Evolutionary conservation across 495 filamentous ascomycete genomes (phyloP), one percentile per base, ranked within the genome.

Genomic region (Jackrogersella multiformis): DNA sequence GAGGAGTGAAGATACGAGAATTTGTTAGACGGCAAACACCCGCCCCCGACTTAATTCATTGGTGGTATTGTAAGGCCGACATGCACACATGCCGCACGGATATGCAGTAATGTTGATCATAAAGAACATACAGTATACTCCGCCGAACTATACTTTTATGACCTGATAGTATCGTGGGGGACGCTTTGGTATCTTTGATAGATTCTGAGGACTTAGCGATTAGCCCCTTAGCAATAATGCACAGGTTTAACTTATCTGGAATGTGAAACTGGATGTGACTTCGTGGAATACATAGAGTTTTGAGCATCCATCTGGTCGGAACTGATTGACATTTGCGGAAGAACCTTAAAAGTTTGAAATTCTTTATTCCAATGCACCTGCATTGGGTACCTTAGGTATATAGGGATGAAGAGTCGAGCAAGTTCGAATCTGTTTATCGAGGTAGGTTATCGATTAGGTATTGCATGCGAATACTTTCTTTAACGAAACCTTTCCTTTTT

Each of bases 101-200:
- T 64, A 69, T 69, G 60, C 55, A 56, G 26, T 13, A 5, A 55
- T 51, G 66, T 35, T 60, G 66, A 64, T 69, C 66, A 59, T 63
- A 57, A 48, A 39, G 46, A 42, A 23, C 36, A 35, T 58, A 41
- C 32, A 36, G 26, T 59, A 53, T 57, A 62, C 42, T 55, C 55
- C 55, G 48, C 15, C 8, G 1, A 44, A 18, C 20, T 46, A 21
- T 21, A 24, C n/a, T 21, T 51, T 13, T 34, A 34, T 51, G 46
- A 21, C 46, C n/a, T 34, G 42, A 34, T 13, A 51, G 28, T 7
- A 34, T 51, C 15, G 15, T 5, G 46, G n/a, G 35, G 21, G 24
- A 42, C 53, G 7, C 10, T 20, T 56, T 16, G 6, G 18, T 10
- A 8, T 4, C 20, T 42, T 28, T 28, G n/a, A 30, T 49, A 30